Evolutionary conservation across 345 rosid species (phyloP), one percentile per base, ranked within the genome.

Genomic region (Pistacia integerrima): DNA sequence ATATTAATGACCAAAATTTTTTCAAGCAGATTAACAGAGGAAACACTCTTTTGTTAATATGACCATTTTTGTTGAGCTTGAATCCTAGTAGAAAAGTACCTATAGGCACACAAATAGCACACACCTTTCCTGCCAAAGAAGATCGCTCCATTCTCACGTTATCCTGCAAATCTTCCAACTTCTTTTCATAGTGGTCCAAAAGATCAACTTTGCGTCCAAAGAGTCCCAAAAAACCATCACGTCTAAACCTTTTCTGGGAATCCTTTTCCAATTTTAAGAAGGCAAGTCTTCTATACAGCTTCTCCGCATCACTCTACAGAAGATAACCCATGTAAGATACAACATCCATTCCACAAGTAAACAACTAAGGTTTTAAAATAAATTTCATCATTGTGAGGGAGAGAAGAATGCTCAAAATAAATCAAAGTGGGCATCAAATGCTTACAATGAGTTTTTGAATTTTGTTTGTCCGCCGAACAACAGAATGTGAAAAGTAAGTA

Each of bases 201-300:
- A 83, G 76, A 86, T 86, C 86, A 80, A 90, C 94, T 81, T 77
- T 85, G 69, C 20, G 86, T 83, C 97, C 94, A 79, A 85, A 86
- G 46, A 94, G 79, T 79, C 97, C 98, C 72, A 91, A 77, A 58
- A 87, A 84, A 56, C 98, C 98, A 60, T 87, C 90, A 70, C 91
- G 90, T 73, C 7, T 84, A 56, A 71, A 76, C 61, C 73, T 76
- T 69, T 82, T 83, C 36, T 69, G 79, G 76, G 89, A 64, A 72
- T 71, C 70, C 66, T 70, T 84, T 7, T 65, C 12, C 7, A 85
- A 89, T 82, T 89, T 88, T 74, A 86, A 78, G 70, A 54, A 83
- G 79, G 85, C 76, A 61, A 94, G 90, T 76, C 79, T 90, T 86
- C 76, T 84, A 80, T 81, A 83, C 69, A 90, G 77, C 84, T 90